Percentiles rank a stretch among this genome's conserved stretches.
Conservation (phyloP, 1,284 basidiomycete genomes). For the Irpex lacteus region DNA sequence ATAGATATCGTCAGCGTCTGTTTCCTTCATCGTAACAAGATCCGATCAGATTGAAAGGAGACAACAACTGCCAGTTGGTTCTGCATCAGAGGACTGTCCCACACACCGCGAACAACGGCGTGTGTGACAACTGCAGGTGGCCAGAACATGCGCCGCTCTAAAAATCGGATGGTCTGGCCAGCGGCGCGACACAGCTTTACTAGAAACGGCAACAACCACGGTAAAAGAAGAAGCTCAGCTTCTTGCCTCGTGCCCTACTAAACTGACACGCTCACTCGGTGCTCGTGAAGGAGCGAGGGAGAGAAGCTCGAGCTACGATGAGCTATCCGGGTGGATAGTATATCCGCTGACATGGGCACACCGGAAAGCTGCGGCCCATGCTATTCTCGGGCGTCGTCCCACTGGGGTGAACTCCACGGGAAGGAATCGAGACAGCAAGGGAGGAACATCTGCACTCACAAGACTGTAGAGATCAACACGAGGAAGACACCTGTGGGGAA, state of each 20-base stretch:
- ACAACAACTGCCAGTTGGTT: neutral
- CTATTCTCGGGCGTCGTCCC: neutral
- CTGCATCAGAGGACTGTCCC: neutral
- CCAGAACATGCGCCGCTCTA: neutral
- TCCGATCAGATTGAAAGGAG: neutral
- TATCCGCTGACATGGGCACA: neutral
- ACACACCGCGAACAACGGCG: too few species aligned
- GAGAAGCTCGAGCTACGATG: neutral
- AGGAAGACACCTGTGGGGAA: constrained; percentile 74
- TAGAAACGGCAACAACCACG: neutral
- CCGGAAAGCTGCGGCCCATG: too few species aligned
- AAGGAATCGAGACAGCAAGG: constrained; percentile 17
- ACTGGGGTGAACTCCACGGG: constrained; percentile 13
- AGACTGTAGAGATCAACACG: constrained; percentile 95
- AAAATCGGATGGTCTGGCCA: neutral
- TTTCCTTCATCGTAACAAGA: neutral
- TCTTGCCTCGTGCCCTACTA: neutral
- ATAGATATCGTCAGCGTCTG: constrained; percentile 9
- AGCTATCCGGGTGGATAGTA: neutral
- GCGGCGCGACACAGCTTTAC: neutral
- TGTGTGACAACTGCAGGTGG: too few species aligned
- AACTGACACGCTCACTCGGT: constrained; percentile 1
- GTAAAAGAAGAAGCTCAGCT: neutral
- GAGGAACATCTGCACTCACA: constrained; percentile 51
- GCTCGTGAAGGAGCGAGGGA: neutral